Evolutionary conservation across 768 basidiomycete species (phyloP), one percentile per base, ranked within the genome.

Genomic region (Leccinum broughii): DNA sequence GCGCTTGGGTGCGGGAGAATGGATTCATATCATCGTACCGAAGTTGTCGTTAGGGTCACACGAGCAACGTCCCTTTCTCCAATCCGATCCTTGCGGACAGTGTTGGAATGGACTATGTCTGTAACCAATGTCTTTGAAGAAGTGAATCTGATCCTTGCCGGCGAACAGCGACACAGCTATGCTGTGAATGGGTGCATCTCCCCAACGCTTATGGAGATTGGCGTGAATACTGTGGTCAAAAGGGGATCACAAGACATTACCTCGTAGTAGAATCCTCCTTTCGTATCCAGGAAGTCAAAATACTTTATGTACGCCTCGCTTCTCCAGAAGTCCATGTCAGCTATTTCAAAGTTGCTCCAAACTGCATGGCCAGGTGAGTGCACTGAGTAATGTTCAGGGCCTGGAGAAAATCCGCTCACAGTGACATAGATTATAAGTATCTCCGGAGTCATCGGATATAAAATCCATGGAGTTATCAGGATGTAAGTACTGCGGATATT

Each of bases 301-400:
- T 86, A 96, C 64, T 88, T 85, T 60, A 77, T 78, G 71, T 97
- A 97, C 3, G 88, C 86, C 61, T 94, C 87, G 14, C 87, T 76
- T 65, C 93, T 81, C 92, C 92, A 95, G 61, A 95, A 84, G 61
- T 91, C 86, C 61, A 95, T 80, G 67, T 87, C 83, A 5, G 81
- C 94, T 60, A 97, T 96, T 72, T 96, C 94, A 67, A 96, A 96
- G 74, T 95, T 97, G 66, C 87, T 91, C 93, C 93, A 95, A 78
- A 92, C 91, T 92, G 56, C 9, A 26, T 3, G 28, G 20, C 17
- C 26, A 41, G 30, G 11, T 68, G n/a, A 66, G 55, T 24, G 35
- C 51, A 20, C 8, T 6, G 14, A n/a, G 35, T 32, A 8, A 46
- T 3, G 11, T 41, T 11, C 10, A 6, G 6, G 6, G 15, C 15